These are phyloP conservation scores for Fraxinus pennsylvanica DNA, from an alignment of 257 asterid genomes.

Conservation along the genomic window DNA sequence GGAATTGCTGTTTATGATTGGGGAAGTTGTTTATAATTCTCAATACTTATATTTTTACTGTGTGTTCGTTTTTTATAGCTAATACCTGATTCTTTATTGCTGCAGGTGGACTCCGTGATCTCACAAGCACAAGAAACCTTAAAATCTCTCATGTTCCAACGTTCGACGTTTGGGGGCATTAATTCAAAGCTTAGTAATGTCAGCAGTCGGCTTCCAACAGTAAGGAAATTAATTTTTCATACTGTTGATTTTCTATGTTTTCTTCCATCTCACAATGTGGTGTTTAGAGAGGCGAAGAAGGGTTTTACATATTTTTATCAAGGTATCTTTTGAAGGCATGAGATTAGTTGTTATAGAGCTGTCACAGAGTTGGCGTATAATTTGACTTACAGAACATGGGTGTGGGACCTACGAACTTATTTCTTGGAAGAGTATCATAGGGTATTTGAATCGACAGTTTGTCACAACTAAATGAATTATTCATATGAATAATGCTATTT, in stretches of 20 bases:
- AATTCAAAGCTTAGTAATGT: slow-evolving; percentile 85
- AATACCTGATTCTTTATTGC: slow-evolving; percentile 20
- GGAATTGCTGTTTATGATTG: slow-evolving; percentile 16
- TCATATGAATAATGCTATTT: not conserved
- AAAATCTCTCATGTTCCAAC: slow-evolving; percentile 78
- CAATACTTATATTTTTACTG: not conserved
- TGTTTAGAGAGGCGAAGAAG: not conserved
- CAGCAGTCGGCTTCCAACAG: slow-evolving; percentile 96
- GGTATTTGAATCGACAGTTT: not conserved
- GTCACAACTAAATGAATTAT: not conserved
- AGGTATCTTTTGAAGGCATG: not conserved
- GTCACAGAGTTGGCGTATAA: not conserved
- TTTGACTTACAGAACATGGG: not conserved
- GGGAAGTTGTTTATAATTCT: slow-evolving; percentile 11
- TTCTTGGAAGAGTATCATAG: not conserved
- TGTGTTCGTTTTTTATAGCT: slow-evolving; percentile 3
- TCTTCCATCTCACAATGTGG: not conserved
- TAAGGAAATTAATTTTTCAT: slow-evolving; percentile 22
- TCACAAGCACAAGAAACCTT: slow-evolving; percentile 98
- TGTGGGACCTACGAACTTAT: not conserved
- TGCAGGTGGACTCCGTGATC: slow-evolving; percentile 86
- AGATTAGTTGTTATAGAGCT: not conserved
- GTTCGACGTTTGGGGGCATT: slow-evolving; percentile 92
- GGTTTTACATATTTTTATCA: not conserved
- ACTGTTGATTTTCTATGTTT: not conserved